Conservation (phyloP, 1,284 basidiomycete genomes). For the Ganoderma boninense region DNA sequence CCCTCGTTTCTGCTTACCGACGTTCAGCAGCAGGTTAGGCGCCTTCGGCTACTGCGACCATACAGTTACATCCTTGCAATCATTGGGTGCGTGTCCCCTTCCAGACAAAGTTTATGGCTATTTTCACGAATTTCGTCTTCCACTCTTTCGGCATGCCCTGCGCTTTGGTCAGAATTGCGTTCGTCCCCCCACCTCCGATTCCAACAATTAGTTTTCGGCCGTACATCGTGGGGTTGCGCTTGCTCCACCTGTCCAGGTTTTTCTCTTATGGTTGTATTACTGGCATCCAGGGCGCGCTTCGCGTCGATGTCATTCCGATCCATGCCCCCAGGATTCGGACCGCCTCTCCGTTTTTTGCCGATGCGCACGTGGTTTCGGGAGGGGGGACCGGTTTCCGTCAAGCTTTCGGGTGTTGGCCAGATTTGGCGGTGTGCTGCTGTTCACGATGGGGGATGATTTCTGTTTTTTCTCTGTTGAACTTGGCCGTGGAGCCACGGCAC, state of each 20-base stretch:
- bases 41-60: background rate
- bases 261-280: constrained; percentile 27
- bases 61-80: background rate
- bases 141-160: constrained; percentile 36
- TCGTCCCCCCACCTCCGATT: constrained; percentile 30
- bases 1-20: constrained; percentile 2
- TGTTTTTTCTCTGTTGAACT: constrained; percentile 46
- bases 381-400: too few relatives aligned
- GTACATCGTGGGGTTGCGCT: constrained; percentile 26
- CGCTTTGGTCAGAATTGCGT: constrained; percentile 37
- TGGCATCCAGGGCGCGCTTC: constrained; percentile 31
- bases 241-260: constrained; percentile 30
- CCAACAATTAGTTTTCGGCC: constrained; percentile 33
- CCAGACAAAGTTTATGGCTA: constrained; percentile 16
- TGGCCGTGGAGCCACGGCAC: constrained; percentile 42
- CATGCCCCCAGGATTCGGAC: constrained; percentile 39
- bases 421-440: constrained; percentile 12
- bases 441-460: constrained; percentile 44
- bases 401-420: too few relatives aligned
- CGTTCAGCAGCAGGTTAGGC: background rate
- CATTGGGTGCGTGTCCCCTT: background rate
- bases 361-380: constrained; percentile 33
- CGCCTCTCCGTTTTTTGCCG: constrained; percentile 28
- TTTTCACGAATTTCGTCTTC: constrained; percentile 3
- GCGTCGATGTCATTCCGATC: constrained; percentile 36